Evolutionary conservation across 306 rosid genomes (phyloP), one percentile per base, ranked within the genome.

Genomic region (Sicyos edulis): DNA sequence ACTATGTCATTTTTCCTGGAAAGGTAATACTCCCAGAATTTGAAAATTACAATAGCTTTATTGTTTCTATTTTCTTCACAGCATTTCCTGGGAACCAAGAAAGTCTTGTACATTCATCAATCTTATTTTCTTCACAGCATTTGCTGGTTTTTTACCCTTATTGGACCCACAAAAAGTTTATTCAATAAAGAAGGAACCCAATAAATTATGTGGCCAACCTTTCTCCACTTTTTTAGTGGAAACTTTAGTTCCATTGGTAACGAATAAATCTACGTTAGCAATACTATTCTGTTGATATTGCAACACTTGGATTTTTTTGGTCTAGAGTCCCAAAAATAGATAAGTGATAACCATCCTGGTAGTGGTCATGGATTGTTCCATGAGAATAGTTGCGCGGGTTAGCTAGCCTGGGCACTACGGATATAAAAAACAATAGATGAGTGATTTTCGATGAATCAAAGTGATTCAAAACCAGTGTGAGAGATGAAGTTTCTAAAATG

Each of bases 181-280:
- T 59, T 24, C 42, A 26, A 26, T 62, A 62, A 57, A 9, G 12
- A 60, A 8, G 24, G 49, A 32, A 62, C 50, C 42, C 3, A 62
- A 62, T 40, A 64, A 10, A 64, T 40, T 64, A 19, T 64, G 15
- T 42, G 32, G 52, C 70, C 53, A 64, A 10, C n/a, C 17, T 17
- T 37, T 37, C 29, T 37, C 52, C 29, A 37, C 8, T 42, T 42
- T 64, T 64, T 64, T 32, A 40, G 49, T 65, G 71, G 11, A 65
- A 65, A 44, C 71, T 65, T 65, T 65, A 42, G 12, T 29, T 62
- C 14, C 71, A 65, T n/a, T 40, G 70, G 52, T 2, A 1, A 15
- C 9, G 51, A 40, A 63, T 63, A 63, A 7, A 37, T 63, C 14
- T 59, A 26, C 17, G 4, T 59, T 59, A 16, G 70, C 19, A 63